Percentiles rank a stretch among this genome's conserved stretches.
Conservation (phyloP, 2,329 filamentous ascomycete species). For the Stylonectria norvegica region DNA sequence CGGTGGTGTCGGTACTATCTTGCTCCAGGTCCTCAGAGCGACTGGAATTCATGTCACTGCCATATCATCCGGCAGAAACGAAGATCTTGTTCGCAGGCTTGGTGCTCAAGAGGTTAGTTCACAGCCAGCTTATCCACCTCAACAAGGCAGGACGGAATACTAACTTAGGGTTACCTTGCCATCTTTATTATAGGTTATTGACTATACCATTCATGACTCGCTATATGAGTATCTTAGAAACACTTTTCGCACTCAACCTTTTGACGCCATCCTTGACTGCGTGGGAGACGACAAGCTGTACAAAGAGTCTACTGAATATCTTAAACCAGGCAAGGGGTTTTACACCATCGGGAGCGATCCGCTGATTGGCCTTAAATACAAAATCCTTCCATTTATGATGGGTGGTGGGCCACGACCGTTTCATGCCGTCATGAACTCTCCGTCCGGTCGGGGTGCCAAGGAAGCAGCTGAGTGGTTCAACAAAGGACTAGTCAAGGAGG, state of each 20-base stretch:
- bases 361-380: not conserved
- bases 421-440: constrained; percentile 2
- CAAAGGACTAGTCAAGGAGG: constrained; percentile 10
- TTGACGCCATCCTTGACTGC: constrained; percentile 23
- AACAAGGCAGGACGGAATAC: not conserved
- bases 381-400: not conserved
- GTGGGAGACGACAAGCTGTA: constrained; percentile 22
- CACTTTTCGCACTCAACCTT: constrained; percentile 3
- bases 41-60: constrained; percentile 20
- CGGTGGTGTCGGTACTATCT: constrained; percentile 21
- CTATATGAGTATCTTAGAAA: constrained; percentile 15
- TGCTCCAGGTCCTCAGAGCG: constrained; percentile 19
- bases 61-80: constrained; percentile 23
- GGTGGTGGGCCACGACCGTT: constrained; percentile 6
- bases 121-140: not conserved
- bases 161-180: not conserved
- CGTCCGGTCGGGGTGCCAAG: constrained; percentile 4
- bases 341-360: constrained; percentile 22
- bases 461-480: constrained; percentile 9
- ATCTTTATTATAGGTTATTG: constrained; percentile 17
- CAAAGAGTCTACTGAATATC: constrained; percentile 18
- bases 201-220: constrained; percentile 19
- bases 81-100: constrained; percentile 17
- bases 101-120: constrained; percentile 24
- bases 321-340: constrained; percentile 18